Conservation (phyloP, 768 basidiomycete genomes). For the Lyophyllum shimeji region DNA sequence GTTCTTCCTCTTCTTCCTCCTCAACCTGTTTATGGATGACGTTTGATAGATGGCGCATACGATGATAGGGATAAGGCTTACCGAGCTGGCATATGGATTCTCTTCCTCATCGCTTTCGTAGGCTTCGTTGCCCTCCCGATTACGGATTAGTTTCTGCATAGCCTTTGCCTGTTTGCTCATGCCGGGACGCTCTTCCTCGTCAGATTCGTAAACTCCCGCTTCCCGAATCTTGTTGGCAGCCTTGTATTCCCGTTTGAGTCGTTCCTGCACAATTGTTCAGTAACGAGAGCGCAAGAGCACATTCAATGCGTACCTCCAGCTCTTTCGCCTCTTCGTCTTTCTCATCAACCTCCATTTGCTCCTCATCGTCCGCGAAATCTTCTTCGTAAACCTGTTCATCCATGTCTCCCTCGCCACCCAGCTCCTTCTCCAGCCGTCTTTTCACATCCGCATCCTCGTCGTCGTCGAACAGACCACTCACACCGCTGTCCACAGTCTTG, state of each 20-base stretch:
- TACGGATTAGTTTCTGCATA: slow-evolving; percentile 84
- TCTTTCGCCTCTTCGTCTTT: slow-evolving; percentile 87
- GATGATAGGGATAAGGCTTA: slow-evolving; percentile 31
- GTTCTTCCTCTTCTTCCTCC: slow-evolving; percentile 76
- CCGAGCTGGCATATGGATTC: slow-evolving; percentile 82
- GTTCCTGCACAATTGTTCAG: slow-evolving; percentile 55
- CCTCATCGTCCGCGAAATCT: slow-evolving; percentile 87
- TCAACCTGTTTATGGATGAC: slow-evolving; percentile 45
- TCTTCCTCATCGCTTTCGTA: slow-evolving; percentile 85
- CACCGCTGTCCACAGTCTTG: slow-evolving; percentile 67
- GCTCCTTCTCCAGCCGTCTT: slow-evolving; percentile 52
- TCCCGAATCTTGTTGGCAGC: slow-evolving; percentile 74
- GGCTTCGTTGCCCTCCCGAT: slow-evolving; percentile 76
- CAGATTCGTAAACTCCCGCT: slow-evolving; percentile 69
- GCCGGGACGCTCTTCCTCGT: slow-evolving; percentile 63
- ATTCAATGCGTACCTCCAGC: slow-evolving; percentile 54
- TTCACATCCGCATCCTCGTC: slow-evolving; percentile 57
- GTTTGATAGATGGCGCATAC: slow-evolving; percentile 8
- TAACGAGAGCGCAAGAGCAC: neutral
- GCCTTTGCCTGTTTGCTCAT: slow-evolving; percentile 72
- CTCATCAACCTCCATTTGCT: slow-evolving; percentile 67
- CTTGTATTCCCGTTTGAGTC: slow-evolving; percentile 80
- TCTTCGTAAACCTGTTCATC: slow-evolving; percentile 85
- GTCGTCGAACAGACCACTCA: slow-evolving; percentile 61
- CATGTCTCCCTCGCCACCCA: slow-evolving; percentile 75